These are phyloP conservation scores for Rhizopogon salebrosus DNA, from an alignment of 768 basidiomycete species.

Conservation along the genomic window DNA sequence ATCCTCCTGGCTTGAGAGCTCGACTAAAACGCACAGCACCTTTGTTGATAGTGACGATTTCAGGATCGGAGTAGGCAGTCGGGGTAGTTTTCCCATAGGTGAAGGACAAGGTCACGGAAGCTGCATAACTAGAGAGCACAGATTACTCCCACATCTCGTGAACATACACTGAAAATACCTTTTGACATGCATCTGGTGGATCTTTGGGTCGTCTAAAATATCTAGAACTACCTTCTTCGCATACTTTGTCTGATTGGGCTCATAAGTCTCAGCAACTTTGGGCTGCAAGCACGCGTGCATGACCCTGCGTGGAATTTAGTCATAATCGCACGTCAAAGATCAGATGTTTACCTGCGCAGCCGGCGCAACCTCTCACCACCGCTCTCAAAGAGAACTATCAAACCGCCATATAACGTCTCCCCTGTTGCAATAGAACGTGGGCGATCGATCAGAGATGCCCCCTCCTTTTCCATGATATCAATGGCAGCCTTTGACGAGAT, in stretches of 20 bases:
- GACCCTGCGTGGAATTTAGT: constrained; percentile 13
- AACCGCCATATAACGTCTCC: constrained; percentile 29
- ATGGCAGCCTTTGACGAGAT: constrained; percentile 30
- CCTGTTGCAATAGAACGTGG: constrained; percentile 30
- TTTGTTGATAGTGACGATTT: constrained; percentile 25
- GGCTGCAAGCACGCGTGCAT: constrained; percentile 32
- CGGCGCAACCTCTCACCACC: constrained; percentile 26
- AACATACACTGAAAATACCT: constrained; percentile 13
- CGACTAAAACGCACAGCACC: constrained; percentile 21
- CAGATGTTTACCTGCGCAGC: constrained; percentile 1
- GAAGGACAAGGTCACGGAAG: constrained; percentile 32
- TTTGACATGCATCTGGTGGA: constrained; percentile 29
- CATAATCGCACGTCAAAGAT: not conserved
- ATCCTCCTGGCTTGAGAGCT: constrained; percentile 18
- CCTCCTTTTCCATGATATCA: constrained; percentile 38
- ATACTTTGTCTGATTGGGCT: constrained; percentile 26
- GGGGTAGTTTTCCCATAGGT: constrained; percentile 37
- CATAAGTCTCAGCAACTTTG: constrained; percentile 25
- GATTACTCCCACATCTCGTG: not conserved
- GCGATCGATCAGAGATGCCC: constrained; percentile 28
- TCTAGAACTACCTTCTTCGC: constrained; percentile 32
- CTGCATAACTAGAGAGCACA: constrained; percentile 26
- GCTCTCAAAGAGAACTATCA: constrained; percentile 25
- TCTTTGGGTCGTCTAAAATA: constrained; percentile 25
- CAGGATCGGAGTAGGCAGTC: constrained; percentile 31